phyloP scores from a whole-genome alignment of 805 yeast species.

The Blastobotrys terrestris region DNA sequence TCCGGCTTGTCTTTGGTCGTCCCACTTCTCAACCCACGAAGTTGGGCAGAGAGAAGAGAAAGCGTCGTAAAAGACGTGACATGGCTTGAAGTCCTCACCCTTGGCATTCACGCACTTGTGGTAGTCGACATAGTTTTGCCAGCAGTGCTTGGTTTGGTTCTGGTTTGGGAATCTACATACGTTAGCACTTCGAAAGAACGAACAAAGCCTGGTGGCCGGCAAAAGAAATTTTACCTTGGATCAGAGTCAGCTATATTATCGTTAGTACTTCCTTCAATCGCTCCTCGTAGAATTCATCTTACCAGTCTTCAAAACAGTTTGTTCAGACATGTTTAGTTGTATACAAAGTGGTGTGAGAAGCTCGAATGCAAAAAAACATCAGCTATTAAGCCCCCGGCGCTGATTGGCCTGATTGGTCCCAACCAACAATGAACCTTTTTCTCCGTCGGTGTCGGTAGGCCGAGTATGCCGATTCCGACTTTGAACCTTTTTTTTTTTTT shows the following conservation, averaged over 20 bases:
- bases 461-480: no score
- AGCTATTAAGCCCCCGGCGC: not conserved
- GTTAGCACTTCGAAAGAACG: not conserved
- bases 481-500: no score
- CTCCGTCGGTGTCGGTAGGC: not conserved
- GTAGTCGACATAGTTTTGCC: conserved; percentile 96
- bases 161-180: conserved; percentile 84
- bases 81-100: conserved; percentile 98
- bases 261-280: not conserved
- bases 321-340: conserved; percentile 1
- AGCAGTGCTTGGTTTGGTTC: conserved; percentile 98
- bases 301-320: conserved; percentile 17
- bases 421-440: not conserved
- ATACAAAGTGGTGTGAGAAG: not conserved
- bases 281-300: conserved; percentile 5
- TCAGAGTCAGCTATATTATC: conserved; percentile 9
- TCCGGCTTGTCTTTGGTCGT: conserved; percentile 43
- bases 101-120: conserved; percentile 94
- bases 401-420: not conserved
- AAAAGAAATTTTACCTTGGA: conserved; percentile 9
- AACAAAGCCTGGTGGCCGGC: not conserved
- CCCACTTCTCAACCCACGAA: conserved; percentile 36
- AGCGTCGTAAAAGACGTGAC: conserved; percentile 89
- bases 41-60: conserved; percentile 57
- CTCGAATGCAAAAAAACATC: not conserved